Evolutionary conservation across 2,329 filamentous ascomycete genomes (phyloP), one percentile per base, ranked within the genome.

Genomic region (Botryosphaeria dothidea): DNA sequence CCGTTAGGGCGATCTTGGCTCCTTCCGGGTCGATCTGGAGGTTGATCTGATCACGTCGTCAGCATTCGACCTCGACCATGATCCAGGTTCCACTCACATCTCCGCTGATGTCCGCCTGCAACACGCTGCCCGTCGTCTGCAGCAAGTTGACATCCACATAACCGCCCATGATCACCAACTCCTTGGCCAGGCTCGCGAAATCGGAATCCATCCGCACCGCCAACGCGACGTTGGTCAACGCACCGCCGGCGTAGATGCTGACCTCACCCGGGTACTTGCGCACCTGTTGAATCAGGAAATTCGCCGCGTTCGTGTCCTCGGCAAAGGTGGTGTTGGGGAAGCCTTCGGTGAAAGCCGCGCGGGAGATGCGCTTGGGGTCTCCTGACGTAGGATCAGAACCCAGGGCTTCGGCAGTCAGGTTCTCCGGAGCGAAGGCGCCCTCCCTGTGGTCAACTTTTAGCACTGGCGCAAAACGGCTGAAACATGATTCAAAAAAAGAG

Each of bases 1-100:
- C 81, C 1, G 78, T 82, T 19, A 85, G 68, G 0, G 81, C 81
- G 57, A 84, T 83, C 67, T 84, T 83, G 19, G 81, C 74, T 2
- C 78, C 80, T 70, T 84, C 82, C 1, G 82, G 82, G 61, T 85
- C 82, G 45, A 83, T 79, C 75, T 83, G 83, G 2, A 84, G 70
- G 71, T 84, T 85, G 70, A 83, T 82, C 67, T 81, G 60, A 17
- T 11, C 4, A 17, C 52, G 11, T 9, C 1, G 7, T n/a, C n/a
- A n/a, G n/a, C 6, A 11, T 17, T 45, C 34, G 54, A 13, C 17
- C 27, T 17, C 48, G 15, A 11, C 17, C 25, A 29, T 13, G 5
- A 5, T 34, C 45, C 45, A 27, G 0, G 0, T 29, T 31, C 17
- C 5, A 38, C 61, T 41, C n/a, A 54, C 61, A 25, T 63, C 71